Percentiles rank a stretch among this genome's conserved stretches.
Evolutionary conservation across 2,329 filamentous ascomycete genomes (phyloP).

Genomic region (Cercospora zeae-maydis): DNA sequence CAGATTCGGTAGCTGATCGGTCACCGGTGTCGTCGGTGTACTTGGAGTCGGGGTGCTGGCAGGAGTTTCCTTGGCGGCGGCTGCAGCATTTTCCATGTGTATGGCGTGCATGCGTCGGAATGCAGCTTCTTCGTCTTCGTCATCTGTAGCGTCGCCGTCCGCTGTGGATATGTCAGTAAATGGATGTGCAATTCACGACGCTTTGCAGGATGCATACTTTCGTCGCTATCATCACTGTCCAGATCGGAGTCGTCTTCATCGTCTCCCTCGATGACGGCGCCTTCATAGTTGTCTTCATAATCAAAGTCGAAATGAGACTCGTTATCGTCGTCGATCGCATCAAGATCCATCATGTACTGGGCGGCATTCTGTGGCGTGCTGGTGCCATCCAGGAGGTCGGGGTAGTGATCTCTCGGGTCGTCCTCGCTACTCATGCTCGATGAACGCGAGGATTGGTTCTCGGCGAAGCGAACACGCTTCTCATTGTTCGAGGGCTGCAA

Average conservation of each 20-base stretch:
- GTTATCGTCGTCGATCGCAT: slow-evolving; percentile 31
- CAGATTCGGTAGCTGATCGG: slow-evolving; percentile 14
- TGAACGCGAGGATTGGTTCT: slow-evolving; percentile 31
- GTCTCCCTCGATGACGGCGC: slow-evolving; percentile 30
- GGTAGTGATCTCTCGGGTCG: slow-evolving; percentile 34
- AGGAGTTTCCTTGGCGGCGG: slow-evolving; percentile 7
- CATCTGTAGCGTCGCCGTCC: slow-evolving; percentile 38
- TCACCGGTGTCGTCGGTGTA: slow-evolving; percentile 24
- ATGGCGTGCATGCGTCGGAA: slow-evolving; percentile 23
- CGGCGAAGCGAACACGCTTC: slow-evolving; percentile 38
- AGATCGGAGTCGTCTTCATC: slow-evolving; percentile 30
- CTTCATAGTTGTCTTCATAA: slow-evolving; percentile 35
- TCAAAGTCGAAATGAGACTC: slow-evolving; percentile 36
- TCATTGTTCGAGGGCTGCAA: slow-evolving; percentile 27
- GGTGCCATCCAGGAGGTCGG: slow-evolving; percentile 36
- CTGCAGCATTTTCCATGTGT: not conserved
- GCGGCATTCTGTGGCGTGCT: slow-evolving; percentile 20
- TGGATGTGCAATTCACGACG: slow-evolving; percentile 2
- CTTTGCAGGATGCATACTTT: slow-evolving; percentile 30
- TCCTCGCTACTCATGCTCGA: slow-evolving; percentile 35
- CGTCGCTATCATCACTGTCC: slow-evolving; percentile 30
- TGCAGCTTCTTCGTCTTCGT: slow-evolving; percentile 34
- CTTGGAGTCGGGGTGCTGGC: slow-evolving; percentile 16
- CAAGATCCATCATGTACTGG: slow-evolving; percentile 24
- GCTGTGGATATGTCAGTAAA: slow-evolving; percentile 30